Conservation (phyloP, 768 basidiomycete genomes). For the Auricularia sp. region DNA sequence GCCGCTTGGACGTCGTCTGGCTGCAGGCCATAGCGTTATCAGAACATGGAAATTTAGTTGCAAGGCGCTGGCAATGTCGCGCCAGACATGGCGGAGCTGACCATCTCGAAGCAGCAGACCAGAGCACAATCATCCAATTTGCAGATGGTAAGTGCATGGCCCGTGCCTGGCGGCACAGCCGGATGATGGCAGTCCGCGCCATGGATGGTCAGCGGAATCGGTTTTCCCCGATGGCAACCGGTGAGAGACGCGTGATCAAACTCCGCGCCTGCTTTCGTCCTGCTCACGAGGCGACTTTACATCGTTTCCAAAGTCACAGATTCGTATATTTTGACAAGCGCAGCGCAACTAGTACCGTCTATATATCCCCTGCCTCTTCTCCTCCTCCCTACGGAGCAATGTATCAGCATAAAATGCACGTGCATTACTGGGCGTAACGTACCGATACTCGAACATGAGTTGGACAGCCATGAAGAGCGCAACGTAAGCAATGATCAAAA, state of each 20-base stretch:
- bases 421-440: background rate
- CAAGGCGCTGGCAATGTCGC: too few relatives aligned
- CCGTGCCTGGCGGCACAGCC: too few relatives aligned
- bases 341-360: background rate
- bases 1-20: too few relatives aligned
- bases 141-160: too few relatives aligned
- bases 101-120: too few relatives aligned
- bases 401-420: constrained; percentile 4
- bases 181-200: too few relatives aligned
- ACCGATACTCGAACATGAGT: constrained; percentile 89
- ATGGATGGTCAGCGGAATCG: too few relatives aligned
- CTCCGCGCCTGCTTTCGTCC: background rate
- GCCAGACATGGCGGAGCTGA: too few relatives aligned
- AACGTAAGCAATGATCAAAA: constrained; percentile 46
- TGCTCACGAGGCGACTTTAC: background rate
- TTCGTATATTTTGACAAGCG: background rate
- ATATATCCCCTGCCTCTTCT: constrained; percentile 24
- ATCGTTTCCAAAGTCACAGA: background rate
- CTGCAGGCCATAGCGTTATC: too few relatives aligned
- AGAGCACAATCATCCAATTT: too few relatives aligned
- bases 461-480: constrained; percentile 77
- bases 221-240: background rate
- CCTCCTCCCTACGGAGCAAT: constrained; percentile 49
- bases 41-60: too few relatives aligned
- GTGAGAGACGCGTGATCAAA: background rate